phyloP scores from a whole-genome alignment of 441 rosid genomes.

The Viola pubescens region DNA sequence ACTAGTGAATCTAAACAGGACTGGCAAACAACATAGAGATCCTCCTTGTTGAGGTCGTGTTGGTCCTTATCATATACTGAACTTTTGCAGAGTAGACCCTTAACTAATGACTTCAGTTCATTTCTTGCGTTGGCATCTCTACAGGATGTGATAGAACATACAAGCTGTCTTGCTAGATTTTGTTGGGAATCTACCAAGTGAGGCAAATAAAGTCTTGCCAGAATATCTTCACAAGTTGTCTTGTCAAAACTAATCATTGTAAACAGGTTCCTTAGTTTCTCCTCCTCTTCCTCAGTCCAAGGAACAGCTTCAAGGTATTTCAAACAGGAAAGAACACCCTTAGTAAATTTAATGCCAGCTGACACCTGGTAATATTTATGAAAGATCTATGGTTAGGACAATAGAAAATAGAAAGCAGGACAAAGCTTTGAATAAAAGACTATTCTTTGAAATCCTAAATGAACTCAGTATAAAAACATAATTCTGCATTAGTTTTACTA shows the following conservation, averaged over 20 bases:
- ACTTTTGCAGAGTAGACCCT: conserved; percentile 74
- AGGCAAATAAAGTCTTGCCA: conserved; percentile 43
- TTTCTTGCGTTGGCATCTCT: conserved; percentile 59
- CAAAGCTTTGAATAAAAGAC: background rate
- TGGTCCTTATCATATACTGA: conserved; percentile 80
- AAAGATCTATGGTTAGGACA: conserved; percentile 18
- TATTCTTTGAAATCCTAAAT: background rate
- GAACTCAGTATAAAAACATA: too few species aligned
- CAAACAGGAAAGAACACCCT: conserved; percentile 57
- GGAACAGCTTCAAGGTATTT: conserved; percentile 84
- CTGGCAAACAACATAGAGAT: conserved; percentile 48
- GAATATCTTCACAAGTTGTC: conserved; percentile 44
- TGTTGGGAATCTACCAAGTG: conserved; percentile 34
- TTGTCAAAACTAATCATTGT: conserved; percentile 45
- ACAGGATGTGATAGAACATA: conserved; percentile 59
- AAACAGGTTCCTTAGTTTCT: conserved; percentile 54
- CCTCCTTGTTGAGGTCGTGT: conserved; percentile 57
- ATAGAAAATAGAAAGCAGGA: conserved; percentile 1
- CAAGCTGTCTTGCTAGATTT: conserved; percentile 54
- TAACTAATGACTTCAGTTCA: conserved; percentile 65
- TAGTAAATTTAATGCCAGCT: conserved; percentile 52
- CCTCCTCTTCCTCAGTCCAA: conserved; percentile 93
- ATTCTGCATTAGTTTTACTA: too few species aligned
- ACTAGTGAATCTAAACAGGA: conserved; percentile 45
- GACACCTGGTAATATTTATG: conserved; percentile 42